Conservation (phyloP, 2,329 filamentous ascomycete genomes). For the Arachnomyces sp. region DNA sequence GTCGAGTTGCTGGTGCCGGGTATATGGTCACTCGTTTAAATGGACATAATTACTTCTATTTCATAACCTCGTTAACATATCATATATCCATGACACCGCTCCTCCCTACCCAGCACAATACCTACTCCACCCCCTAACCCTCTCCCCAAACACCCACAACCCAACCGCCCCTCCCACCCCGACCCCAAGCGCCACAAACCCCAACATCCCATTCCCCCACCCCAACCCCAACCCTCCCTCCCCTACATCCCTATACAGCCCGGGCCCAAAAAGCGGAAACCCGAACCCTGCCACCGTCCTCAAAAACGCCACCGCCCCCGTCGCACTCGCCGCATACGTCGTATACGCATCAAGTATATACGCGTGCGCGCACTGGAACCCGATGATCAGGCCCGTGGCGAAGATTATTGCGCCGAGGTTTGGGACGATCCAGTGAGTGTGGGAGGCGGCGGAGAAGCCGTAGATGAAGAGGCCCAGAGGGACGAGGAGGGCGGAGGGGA, state of each 20-base stretch:
- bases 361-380: constrained; percentile 40
- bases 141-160: constrained; percentile 44
- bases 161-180: constrained; percentile 43
- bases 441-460: constrained; percentile 46
- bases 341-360: constrained; percentile 33
- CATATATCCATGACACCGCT: not conserved
- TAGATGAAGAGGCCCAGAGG: constrained; percentile 50
- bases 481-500: constrained; percentile 44
- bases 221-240: constrained; percentile 25
- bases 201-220: constrained; percentile 36
- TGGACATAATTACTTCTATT: too few relatives aligned
- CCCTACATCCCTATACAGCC: too few relatives aligned
- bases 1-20: too few relatives aligned
- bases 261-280: constrained; percentile 43
- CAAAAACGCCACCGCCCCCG: constrained; percentile 40
- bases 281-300: constrained; percentile 39
- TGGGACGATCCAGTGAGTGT: constrained; percentile 47
- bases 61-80: too few relatives aligned
- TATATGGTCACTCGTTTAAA: too few relatives aligned
- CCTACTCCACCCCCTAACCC: constrained; percentile 38
- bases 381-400: constrained; percentile 38
- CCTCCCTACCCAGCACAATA: constrained; percentile 23
- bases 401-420: constrained; percentile 47
- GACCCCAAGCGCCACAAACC: constrained; percentile 30
- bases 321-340: constrained; percentile 39